Evolutionary conservation across 208 protist genomes (phyloP), one percentile per base, ranked within the genome.

Genomic region (Leishmania guyanensis): DNA sequence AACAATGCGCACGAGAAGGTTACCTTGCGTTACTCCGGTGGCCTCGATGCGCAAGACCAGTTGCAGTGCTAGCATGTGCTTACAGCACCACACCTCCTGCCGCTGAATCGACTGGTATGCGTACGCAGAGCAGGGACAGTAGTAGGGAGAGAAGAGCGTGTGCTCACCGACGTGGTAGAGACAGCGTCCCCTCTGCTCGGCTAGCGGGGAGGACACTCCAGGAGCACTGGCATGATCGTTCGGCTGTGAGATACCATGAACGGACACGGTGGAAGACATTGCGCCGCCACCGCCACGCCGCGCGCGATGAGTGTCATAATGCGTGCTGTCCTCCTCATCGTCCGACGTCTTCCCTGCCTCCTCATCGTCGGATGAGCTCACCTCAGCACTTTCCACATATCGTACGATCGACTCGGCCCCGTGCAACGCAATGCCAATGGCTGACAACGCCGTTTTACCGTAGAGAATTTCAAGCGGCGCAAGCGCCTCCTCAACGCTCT

Each of bases 91-190:
- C 77, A 89, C 84, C 16, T 96, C 92, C 60, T 93, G 86, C 9
- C 92, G 87, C 58, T 90, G 90, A 66, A 97, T 90, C 26, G 90
- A 89, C 75, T 93, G 87, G 74, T 91, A 96, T 14, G 84, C 85
- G 79, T 97, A 97, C 5, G 94, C 92, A 33, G 89, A 89, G 69
- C 94, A 97, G 6, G 91, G 90, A 73, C 94, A 97, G 81, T 92
- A 97, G 62, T 90, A 92, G 20, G 89, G 89, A 3, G 94, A 96
- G 29, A 94, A 86, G 17, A 97, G 81, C 14, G 83, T 84, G 82
- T 96, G 88, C 16, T 96, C 91, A 10, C 94, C 94, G 20, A 97
- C 89, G n/a, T 86, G 84, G 75, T 95, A 97, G 39, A 96, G 58
- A 54, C 83, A 90, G 39, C 92, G 89, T 17, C 80, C 81, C 14